phyloP scores from a whole-genome alignment of 768 basidiomycete species.

The Hypholoma fasciculare region DNA sequence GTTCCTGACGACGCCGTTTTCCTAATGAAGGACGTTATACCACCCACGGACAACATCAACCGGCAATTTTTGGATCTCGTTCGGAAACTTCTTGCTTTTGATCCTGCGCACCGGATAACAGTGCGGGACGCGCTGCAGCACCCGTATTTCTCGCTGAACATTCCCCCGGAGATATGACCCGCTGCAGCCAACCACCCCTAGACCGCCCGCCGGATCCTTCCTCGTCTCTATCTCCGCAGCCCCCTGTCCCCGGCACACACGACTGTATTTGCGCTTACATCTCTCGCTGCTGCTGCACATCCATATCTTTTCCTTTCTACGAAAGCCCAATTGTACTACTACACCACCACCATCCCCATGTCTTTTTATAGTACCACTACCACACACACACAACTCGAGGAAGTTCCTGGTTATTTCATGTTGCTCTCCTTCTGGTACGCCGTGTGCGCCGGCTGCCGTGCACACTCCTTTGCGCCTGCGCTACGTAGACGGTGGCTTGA shows the following conservation, averaged over 20 bases:
- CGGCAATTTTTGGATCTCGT: constrained; percentile 87
- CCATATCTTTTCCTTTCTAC: constrained; percentile 21
- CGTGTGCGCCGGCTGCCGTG: constrained; percentile 13
- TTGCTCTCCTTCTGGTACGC: constrained; percentile 20
- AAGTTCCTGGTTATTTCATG: constrained; percentile 22
- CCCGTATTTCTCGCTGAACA: constrained; percentile 75
- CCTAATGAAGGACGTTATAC: constrained; percentile 73
- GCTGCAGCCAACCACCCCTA: constrained; percentile 10
- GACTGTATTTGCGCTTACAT: constrained; percentile 19
- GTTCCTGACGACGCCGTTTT: constrained; percentile 9
- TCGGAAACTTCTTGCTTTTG: constrained; percentile 83
- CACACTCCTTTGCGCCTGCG: constrained; percentile 5
- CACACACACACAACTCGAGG: constrained; percentile 22
- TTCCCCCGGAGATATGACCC: constrained; percentile 66
- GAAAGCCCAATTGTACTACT: constrained; percentile 29
- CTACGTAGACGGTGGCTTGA: constrained; percentile 1
- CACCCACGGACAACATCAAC: constrained; percentile 71
- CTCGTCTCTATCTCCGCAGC: not conserved
- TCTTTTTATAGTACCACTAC: constrained; percentile 22
- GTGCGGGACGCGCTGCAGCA: constrained; percentile 88
- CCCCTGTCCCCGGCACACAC: not conserved
- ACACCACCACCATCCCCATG: constrained; percentile 19
- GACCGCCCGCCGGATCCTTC: constrained; percentile 10
- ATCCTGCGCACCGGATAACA: constrained; percentile 84
- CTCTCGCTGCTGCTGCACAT: constrained; percentile 10